phyloP scores from a whole-genome alignment of 176 grass and related monocot species.

The Zizania latifolia region DNA sequence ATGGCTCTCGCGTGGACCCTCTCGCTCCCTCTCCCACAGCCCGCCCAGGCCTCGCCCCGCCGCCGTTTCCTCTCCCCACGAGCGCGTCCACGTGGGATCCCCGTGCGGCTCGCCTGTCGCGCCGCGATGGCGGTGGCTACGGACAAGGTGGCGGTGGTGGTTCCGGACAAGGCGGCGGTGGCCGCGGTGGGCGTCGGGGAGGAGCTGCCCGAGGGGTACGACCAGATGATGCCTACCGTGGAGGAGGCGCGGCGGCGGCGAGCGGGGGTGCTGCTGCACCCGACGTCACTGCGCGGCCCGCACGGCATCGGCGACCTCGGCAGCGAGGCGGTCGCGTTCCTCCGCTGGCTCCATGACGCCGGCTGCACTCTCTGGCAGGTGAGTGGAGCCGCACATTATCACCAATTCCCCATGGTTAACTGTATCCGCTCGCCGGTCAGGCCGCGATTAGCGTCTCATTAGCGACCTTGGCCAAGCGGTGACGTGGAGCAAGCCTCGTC shows the following conservation, averaged over 20 bases:
- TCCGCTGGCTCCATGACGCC: constrained; percentile 61
- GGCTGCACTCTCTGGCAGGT: constrained; percentile 95
- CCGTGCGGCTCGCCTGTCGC: constrained; percentile 15
- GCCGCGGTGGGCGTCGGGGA: constrained; percentile 42
- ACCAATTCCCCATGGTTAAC: neutral
- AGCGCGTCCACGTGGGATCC: neutral
- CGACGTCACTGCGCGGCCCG: constrained; percentile 62
- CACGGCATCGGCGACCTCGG: constrained; percentile 85
- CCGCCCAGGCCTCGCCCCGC: neutral
- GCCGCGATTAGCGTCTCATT: neutral
- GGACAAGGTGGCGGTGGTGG: neutral
- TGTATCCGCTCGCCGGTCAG: neutral
- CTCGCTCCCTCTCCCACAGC: constrained; percentile 6
- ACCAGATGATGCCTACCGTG: constrained; percentile 43
- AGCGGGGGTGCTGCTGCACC: constrained; percentile 71
- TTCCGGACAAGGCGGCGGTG: neutral
- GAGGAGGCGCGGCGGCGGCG: constrained; percentile 46
- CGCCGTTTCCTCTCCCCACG: neutral
- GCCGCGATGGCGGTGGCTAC: neutral
- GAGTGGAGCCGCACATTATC: constrained; percentile 13
- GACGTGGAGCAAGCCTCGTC: neutral
- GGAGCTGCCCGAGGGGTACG: constrained; percentile 66
- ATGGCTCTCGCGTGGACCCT: constrained; percentile 28
- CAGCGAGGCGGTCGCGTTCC: constrained; percentile 54
- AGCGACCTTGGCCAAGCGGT: constrained; percentile 2